Evolutionary conservation across 192 early-diverging fungal genomes (phyloP), one percentile per base, ranked within the genome.

Genomic region (Umbelopsis ramanniana): DNA sequence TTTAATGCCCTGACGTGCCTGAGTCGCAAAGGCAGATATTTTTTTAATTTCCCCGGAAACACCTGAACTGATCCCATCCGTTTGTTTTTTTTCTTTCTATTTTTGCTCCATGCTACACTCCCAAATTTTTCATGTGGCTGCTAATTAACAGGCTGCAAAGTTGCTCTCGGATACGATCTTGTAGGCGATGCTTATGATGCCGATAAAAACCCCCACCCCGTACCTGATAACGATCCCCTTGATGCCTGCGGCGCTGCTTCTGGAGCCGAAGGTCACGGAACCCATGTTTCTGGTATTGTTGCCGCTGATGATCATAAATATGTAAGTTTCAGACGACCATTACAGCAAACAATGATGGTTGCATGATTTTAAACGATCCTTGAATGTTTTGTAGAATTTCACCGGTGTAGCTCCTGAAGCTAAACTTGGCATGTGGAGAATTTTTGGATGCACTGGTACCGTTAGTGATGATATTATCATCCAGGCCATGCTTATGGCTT

Each of bases 381-480:
- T 12, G 11, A 43, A 24, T 7, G n/a, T 46, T 45, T 19, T 22
- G 0, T 68, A 80, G 79, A 76, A 76, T 70, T 87, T 89, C n/a
- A 78, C 81, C 2, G 92, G 92, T 26, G 88, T 93, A 22, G 89
- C 88, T 0, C 91, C 88, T n/a, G 76, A 78, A 14, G 89, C 89
- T 33, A 92, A 84, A 4, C 76, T 96, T 35, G 92, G 92, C 10
- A 86, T 85, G 7, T 98, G 93, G 85, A 84, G 95, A 68, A 85
- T 96, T 21, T 92, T 94, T 77, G 92, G 93, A 8, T 96, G 95
- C 77, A 83, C 82, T 70, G 89, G 89, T 60, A 81, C 82, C 33
- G 85, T 87, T 0, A 82, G 84, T 37, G 87, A 88, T 35, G 94
- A 94, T 60, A 71, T 95, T 46, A 88, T 97, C 38, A 88, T 94